Percentiles rank a stretch among this genome's conserved stretches.
Evolutionary conservation across 345 rosid species (phyloP).

Genomic region (Murraya koenigii): DNA sequence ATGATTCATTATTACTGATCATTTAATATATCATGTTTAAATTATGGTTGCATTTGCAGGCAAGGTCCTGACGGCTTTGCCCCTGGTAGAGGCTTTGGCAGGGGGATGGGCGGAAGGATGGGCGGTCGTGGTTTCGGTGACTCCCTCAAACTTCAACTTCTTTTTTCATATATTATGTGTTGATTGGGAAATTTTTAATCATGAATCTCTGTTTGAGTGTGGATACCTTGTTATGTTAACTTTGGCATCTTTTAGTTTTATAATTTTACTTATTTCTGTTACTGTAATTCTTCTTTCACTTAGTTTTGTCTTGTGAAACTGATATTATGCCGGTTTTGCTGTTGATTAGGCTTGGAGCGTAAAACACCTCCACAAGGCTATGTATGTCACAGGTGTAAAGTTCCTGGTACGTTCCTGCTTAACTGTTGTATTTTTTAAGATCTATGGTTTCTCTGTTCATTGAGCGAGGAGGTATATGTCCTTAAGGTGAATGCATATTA

Average conservation of each 20-base stretch:
- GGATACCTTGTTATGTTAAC: neutral
- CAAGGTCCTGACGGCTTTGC: conserved; percentile 87
- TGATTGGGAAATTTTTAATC: neutral
- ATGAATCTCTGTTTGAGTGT: neutral
- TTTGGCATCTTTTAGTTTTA: neutral
- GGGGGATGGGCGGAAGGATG: conserved; percentile 90
- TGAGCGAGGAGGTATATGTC: neutral
- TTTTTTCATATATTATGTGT: neutral
- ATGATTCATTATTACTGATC: neutral
- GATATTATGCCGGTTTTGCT: conserved; percentile 21
- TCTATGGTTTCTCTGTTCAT: neutral
- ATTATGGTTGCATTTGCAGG: conserved; percentile 40
- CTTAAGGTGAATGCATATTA: neutral
- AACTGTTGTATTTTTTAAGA: neutral
- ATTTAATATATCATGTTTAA: neutral
- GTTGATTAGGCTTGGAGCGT: conserved; percentile 75
- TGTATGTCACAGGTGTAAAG: conserved; percentile 91
- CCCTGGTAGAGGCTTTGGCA: conserved; percentile 89
- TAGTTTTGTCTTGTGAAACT: conserved; percentile 6
- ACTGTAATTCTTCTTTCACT: neutral
- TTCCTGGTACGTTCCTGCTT: conserved; percentile 65
- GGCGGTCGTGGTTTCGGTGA: conserved; percentile 98
- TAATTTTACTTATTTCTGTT: neutral
- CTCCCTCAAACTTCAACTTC: conserved; percentile 20
- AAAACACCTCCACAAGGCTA: conserved; percentile 98